Conservation (phyloP, 805 yeast species). For the Cyberlindnera mycetangii region DNA sequence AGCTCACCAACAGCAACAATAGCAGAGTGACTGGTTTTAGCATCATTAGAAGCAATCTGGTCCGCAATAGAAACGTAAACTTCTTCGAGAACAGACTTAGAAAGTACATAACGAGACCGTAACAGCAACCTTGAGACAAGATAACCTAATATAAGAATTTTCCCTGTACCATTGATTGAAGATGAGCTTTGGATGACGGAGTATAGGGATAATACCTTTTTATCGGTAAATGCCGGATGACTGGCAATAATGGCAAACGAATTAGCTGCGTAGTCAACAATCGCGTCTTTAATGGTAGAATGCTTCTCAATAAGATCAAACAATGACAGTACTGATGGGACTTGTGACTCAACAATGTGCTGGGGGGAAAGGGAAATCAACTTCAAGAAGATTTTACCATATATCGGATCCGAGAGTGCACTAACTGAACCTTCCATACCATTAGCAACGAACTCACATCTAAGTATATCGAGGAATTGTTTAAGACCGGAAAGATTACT, state of each 20-base stretch:
- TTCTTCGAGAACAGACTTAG: not conserved
- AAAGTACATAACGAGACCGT: slow-evolving; percentile 14
- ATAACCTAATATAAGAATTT: slow-evolving; percentile 37
- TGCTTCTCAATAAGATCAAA: slow-evolving; percentile 22
- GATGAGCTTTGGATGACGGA: not conserved
- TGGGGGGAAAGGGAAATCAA: slow-evolving; percentile 27
- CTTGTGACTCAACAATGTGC: slow-evolving; percentile 1
- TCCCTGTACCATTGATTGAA: not conserved
- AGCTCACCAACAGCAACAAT: slow-evolving; percentile 33
- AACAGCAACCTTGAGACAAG: slow-evolving; percentile 42
- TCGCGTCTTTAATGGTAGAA: slow-evolving; percentile 21
- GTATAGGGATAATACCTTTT: slow-evolving; percentile 7
- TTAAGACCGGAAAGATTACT: slow-evolving; percentile 29
- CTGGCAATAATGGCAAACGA: slow-evolving; percentile 48
- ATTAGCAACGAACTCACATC: slow-evolving; percentile 16
- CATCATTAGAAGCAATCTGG: slow-evolving; percentile 12
- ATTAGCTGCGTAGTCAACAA: slow-evolving; percentile 38
- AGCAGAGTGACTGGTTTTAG: slow-evolving; percentile 17
- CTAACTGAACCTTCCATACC: slow-evolving; percentile 21
- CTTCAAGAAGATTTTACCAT: slow-evolving; percentile 34
- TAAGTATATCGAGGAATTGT: slow-evolving; percentile 29
- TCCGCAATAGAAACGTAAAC: slow-evolving; percentile 3
- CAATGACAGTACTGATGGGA: slow-evolving; percentile 25
- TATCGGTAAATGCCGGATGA: slow-evolving; percentile 32
- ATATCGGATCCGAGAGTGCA: slow-evolving; percentile 27